Evolutionary conservation across 1,284 basidiomycete genomes (phyloP).

Genomic region (Moniliella sp.): DNA sequence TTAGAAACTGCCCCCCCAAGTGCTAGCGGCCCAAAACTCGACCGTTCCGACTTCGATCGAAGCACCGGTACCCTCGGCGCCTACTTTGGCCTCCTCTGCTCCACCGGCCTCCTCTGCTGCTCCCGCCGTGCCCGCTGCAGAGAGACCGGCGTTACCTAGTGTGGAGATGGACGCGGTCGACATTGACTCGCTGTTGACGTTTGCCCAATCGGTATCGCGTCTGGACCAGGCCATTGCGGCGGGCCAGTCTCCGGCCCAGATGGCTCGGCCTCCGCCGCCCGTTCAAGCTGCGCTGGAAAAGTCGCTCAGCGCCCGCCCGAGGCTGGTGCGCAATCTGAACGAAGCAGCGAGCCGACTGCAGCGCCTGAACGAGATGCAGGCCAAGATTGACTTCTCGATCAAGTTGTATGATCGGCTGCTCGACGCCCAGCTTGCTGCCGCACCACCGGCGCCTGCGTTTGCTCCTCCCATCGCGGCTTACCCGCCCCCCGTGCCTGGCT

Average conservation of each 20-base stretch:
- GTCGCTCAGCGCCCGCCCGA: slow-evolving; percentile 57
- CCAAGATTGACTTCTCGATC: slow-evolving; percentile 71
- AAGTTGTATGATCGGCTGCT: slow-evolving; percentile 67
- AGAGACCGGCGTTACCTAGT: slow-evolving; percentile 11
- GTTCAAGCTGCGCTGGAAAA: slow-evolving; percentile 54
- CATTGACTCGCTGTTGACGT: slow-evolving; percentile 25
- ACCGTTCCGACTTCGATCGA: too few relatives aligned
- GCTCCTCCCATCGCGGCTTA: too few relatives aligned
- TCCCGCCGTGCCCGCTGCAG: neutral
- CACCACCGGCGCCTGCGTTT: too few relatives aligned
- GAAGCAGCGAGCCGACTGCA: slow-evolving; percentile 69
- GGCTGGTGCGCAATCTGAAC: slow-evolving; percentile 60
- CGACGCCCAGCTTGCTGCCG: slow-evolving; percentile 56
- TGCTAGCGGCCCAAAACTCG: too few relatives aligned
- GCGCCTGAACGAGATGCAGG: slow-evolving; percentile 72
- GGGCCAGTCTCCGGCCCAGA: neutral
- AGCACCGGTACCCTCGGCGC: too few relatives aligned
- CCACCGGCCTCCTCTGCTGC: too few relatives aligned
- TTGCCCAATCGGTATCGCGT: slow-evolving; percentile 16
- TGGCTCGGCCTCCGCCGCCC: slow-evolving; percentile 3
- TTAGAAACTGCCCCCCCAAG: too few relatives aligned
- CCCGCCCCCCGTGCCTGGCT: too few relatives aligned
- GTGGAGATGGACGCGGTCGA: slow-evolving; percentile 22
- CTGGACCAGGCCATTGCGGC: slow-evolving; percentile 1
- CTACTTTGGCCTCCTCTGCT: too few relatives aligned